Percentiles rank a stretch among this genome's conserved stretches.
Conservation (phyloP, 2,329 filamentous ascomycete species). For the Beauveria sp. region DNA sequence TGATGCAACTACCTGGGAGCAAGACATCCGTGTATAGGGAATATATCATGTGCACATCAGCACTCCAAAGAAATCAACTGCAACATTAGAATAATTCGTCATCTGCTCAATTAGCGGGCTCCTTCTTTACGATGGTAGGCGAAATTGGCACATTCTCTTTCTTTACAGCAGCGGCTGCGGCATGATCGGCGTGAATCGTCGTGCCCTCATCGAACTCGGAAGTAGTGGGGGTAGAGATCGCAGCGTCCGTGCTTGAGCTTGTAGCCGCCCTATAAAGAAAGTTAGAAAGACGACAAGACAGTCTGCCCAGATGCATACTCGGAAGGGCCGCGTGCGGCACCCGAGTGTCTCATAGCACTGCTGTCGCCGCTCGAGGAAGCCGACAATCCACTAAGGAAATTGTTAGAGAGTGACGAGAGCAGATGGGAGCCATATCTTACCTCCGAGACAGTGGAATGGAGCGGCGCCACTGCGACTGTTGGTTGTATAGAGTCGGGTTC, state of each 20-base stretch:
- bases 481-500: constrained; percentile 30
- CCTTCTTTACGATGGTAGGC: constrained; percentile 35
- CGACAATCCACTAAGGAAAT: constrained; percentile 18
- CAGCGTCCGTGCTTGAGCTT: constrained; percentile 34
- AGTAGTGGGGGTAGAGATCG: constrained; percentile 31
- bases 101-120: constrained; percentile 24
- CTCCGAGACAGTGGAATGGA: constrained; percentile 22
- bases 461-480: constrained; percentile 31
- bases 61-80: constrained; percentile 12
- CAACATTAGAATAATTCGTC: constrained; percentile 16
- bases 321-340: constrained; percentile 25
- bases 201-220: constrained; percentile 47
- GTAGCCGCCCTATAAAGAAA: constrained; percentile 26
- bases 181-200: constrained; percentile 46
- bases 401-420: background rate
- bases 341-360: constrained; percentile 23
- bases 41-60: constrained; percentile 12
- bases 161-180: constrained; percentile 26
- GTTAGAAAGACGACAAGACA: constrained; percentile 26
- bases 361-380: constrained; percentile 23
- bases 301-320: constrained; percentile 27
- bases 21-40: constrained; percentile 12
- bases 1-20: constrained; percentile 12
- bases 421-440: constrained; percentile 17
- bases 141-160: constrained; percentile 41